Percentiles rank a stretch among this genome's conserved stretches.
Evolutionary conservation across 306 rosid species (phyloP).

Genomic region (Quercus alba): DNA sequence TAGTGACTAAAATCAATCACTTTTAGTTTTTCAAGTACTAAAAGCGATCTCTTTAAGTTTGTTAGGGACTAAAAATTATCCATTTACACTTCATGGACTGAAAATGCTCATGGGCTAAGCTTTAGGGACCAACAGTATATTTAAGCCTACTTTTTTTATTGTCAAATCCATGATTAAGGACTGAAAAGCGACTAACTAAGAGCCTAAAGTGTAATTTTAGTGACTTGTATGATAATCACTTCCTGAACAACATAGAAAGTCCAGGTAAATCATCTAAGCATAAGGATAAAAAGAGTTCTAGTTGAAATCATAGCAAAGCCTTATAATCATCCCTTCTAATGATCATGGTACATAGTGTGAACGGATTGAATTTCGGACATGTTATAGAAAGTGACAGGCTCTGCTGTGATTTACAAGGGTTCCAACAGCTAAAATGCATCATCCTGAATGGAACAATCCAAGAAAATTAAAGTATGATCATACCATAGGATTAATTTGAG

Average conservation of each 20-base stretch:
- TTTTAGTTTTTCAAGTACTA: no score
- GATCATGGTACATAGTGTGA: neutral
- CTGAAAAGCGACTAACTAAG: neutral
- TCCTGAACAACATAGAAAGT: neutral
- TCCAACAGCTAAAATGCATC: neutral
- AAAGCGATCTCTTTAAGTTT: no score
- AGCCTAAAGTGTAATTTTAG: neutral
- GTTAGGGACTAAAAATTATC: no score
- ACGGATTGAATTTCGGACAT: neutral
- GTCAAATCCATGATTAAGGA: neutral
- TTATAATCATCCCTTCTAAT: neutral
- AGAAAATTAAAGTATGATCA: no score
- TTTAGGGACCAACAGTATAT: no score
- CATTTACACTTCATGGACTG: no score
- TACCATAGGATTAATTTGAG: no score
- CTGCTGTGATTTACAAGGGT: neutral
- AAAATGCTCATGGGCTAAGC: no score
- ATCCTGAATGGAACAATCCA: no score
- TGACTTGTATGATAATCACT: neutral
- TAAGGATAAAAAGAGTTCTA: neutral
- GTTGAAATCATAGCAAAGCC: neutral
- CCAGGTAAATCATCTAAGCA: neutral
- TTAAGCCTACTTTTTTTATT: no score
- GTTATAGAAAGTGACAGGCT: neutral
- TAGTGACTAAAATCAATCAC: no score